A percentile compares a stretch with the other conserved stretches of the same genome.
Conservation (phyloP, 345 rosid genomes). For the Brassica cretica region DNA sequence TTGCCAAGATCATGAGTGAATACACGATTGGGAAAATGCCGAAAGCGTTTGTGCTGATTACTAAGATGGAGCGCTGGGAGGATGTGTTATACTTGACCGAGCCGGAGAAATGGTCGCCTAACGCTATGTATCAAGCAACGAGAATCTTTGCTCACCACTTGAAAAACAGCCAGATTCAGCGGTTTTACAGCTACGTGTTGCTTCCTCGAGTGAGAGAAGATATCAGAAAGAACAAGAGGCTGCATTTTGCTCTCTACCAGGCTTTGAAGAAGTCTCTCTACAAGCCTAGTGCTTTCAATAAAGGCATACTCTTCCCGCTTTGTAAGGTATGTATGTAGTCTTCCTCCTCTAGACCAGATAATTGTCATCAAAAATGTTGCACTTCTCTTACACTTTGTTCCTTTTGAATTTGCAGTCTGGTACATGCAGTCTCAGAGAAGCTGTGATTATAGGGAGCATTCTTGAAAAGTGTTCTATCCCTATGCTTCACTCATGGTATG, state of each 20-base stretch:
- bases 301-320: slow-evolving; percentile 85
- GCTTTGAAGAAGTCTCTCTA: slow-evolving; percentile 73
- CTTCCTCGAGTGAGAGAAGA: slow-evolving; percentile 95
- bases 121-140: slow-evolving; percentile 87
- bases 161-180: slow-evolving; percentile 65
- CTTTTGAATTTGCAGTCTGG: slow-evolving; percentile 64
- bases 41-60: slow-evolving; percentile 76
- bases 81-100: slow-evolving; percentile 82
- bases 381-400: background rate
- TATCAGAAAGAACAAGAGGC: slow-evolving; percentile 70
- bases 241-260: slow-evolving; percentile 87
- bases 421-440: slow-evolving; percentile 91
- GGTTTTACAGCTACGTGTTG: slow-evolving; percentile 73
- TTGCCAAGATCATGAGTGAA: slow-evolving; percentile 71
- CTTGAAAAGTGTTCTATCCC: slow-evolving; percentile 85
- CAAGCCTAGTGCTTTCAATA: slow-evolving; percentile 94
- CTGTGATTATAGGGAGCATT: slow-evolving; percentile 86
- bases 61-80: slow-evolving; percentile 80
- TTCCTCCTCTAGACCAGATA: background rate
- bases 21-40: slow-evolving; percentile 89
- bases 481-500: slow-evolving; percentile 87
- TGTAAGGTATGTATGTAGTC: slow-evolving; percentile 59
- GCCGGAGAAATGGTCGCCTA: slow-evolving; percentile 95
- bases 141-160: slow-evolving; percentile 83
- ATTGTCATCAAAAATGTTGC: background rate